Base-by-base conservation (phyloP, 2,329 filamentous ascomycete species). In the Epichloe glyceriae region DNA sequence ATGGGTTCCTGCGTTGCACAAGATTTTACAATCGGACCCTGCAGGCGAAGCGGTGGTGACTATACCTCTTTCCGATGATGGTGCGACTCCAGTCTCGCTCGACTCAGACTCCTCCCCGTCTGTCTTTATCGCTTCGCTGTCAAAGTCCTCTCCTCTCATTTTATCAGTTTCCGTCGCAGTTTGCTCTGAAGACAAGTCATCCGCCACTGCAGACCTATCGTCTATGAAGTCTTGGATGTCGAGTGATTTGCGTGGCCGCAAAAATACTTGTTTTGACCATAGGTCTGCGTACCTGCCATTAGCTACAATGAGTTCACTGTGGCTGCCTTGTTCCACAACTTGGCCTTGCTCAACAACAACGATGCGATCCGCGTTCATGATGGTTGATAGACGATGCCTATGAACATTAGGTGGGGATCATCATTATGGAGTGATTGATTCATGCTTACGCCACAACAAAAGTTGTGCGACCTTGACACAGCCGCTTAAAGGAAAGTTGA, bases 351-450 rank as follows among this genome's bases (percentile, higher is more conserved):
- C 72, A 43, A 86, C 72, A 10, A 86, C 83, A 49, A 85, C 73
- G 53, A 86, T 85, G 22, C 74, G 71, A 57, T 86, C 80, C 2
- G 82, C 81, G 55, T 82, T 82, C 69, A 83, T 80, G 50, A 87
- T 80, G 0, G 84, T 88, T 0, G 83, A 85, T 22, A 87, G 68
- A 10, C 83, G 76, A 61, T 86, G 83, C 0, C 78, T 82, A 50
- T 11, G 33, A 51, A 20, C 15, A 49, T 59, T 42, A 61, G 54
- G 5, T n/a, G 12, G 10, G 35, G 3, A 19, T n/a, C 35, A 20
- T 34, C 12, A 17, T 10, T n/a, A 33, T 17, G 6, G n/a, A 4
- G 4, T 12, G 12, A 4, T 4, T n/a, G 11, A 5, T 15, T 2
- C n/a, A 19, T 14, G 52, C 75, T 67, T 64, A 78, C 68, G 82